phyloP scores from a whole-genome alignment of 768 basidiomycete species.

The Tricholoma furcatifolium region DNA sequence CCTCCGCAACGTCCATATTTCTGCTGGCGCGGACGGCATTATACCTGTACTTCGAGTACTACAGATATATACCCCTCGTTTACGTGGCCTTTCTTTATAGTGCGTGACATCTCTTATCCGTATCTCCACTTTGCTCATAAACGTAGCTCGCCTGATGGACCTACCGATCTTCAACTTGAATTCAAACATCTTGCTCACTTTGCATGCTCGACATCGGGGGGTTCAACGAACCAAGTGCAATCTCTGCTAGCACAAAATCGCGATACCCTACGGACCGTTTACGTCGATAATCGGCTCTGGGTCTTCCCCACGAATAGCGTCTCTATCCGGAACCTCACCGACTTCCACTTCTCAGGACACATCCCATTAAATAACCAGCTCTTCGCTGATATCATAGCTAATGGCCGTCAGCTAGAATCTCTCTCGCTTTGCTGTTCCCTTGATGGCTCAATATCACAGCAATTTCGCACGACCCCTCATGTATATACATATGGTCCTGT shows the following conservation, averaged over 20 bases:
- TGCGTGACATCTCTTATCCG: slow-evolving; percentile 23
- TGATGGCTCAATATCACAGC: slow-evolving; percentile 47
- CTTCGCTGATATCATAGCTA: slow-evolving; percentile 56
- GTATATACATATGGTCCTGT: slow-evolving; percentile 17
- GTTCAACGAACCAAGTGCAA: slow-evolving; percentile 35
- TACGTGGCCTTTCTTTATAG: slow-evolving; percentile 58
- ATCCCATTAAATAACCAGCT: slow-evolving; percentile 49
- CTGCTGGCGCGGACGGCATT: slow-evolving; percentile 54
- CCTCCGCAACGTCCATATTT: slow-evolving; percentile 59
- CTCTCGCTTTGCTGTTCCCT: slow-evolving; percentile 55
- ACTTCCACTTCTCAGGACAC: slow-evolving; percentile 59
- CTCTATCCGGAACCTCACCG: slow-evolving; percentile 62
- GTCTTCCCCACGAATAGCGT: slow-evolving; percentile 52
- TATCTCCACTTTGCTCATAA: neutral
- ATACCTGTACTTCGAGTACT: slow-evolving; percentile 51
- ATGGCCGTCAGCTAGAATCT: slow-evolving; percentile 64
- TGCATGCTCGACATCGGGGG: slow-evolving; percentile 48
- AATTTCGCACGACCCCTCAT: slow-evolving; percentile 43
- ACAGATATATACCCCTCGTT: slow-evolving; percentile 47
- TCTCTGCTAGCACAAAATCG: slow-evolving; percentile 55
- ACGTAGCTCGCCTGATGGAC: slow-evolving; percentile 41
- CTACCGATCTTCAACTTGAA: slow-evolving; percentile 44
- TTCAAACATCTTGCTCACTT: slow-evolving; percentile 61
- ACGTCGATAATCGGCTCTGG: slow-evolving; percentile 56
- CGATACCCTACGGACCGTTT: slow-evolving; percentile 49